Percentiles rank a stretch among this genome's conserved stretches.
Conservation (phyloP, 495 filamentous ascomycete species). For the Amphirosellinia nigrospora region DNA sequence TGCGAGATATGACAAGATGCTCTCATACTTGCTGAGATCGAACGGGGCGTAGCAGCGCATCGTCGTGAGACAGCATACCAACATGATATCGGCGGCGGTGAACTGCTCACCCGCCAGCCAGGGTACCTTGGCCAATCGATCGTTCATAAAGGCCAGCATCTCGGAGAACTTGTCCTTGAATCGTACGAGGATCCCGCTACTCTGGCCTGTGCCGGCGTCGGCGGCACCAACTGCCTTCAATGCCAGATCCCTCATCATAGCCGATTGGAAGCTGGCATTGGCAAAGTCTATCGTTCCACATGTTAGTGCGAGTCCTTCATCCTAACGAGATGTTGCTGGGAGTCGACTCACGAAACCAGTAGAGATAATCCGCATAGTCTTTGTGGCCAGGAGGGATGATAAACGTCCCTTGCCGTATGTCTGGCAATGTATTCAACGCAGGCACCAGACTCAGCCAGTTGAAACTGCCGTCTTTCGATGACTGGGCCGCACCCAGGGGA, state of each 20-base stretch:
- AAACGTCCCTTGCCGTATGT: slow-evolving; percentile 56
- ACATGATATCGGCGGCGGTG: slow-evolving; percentile 68
- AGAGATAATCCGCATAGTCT: slow-evolving; percentile 61
- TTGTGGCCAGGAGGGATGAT: slow-evolving; percentile 47
- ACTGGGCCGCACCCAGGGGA: slow-evolving; percentile 61
- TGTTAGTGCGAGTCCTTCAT: slow-evolving; percentile 10
- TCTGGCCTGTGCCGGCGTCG: slow-evolving; percentile 14
- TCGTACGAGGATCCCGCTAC: slow-evolving; percentile 19
- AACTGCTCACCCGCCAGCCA: slow-evolving; percentile 67
- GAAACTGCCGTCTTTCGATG: slow-evolving; percentile 56
- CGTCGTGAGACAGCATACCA: slow-evolving; percentile 59
- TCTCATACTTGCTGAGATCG: slow-evolving; percentile 50
- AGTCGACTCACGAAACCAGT: slow-evolving; percentile 57
- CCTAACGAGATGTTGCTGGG: not conserved
- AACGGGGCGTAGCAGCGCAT: slow-evolving; percentile 56
- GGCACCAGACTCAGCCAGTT: slow-evolving; percentile 62
- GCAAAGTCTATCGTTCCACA: slow-evolving; percentile 47
- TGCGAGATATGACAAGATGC: slow-evolving; percentile 55
- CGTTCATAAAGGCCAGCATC: slow-evolving; percentile 49
- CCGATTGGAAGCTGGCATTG: slow-evolving; percentile 60
- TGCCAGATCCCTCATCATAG: slow-evolving; percentile 29
- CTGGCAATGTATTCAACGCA: slow-evolving; percentile 63
- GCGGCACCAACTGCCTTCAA: slow-evolving; percentile 13
- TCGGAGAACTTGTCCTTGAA: slow-evolving; percentile 34
- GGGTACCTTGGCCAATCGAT: slow-evolving; percentile 48